These are phyloP conservation scores for Tolypocladium tropicale DNA, from an alignment of 2,329 filamentous ascomycete species.

Conservation along the genomic window DNA sequence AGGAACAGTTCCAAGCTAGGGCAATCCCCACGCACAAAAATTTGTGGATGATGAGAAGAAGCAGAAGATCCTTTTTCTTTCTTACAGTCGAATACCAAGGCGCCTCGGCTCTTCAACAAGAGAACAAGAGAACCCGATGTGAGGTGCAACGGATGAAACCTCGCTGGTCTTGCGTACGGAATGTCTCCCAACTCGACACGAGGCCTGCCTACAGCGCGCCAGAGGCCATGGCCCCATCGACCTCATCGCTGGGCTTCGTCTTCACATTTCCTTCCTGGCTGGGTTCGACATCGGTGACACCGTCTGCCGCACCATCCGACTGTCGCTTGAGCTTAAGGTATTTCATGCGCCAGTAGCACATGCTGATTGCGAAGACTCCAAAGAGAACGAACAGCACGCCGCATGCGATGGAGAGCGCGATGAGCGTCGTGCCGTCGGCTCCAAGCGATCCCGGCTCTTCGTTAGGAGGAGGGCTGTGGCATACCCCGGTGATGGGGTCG, in stretches of 20 bases:
- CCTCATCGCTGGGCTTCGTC: not conserved
- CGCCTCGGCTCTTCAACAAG: too few species aligned
- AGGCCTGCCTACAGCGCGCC: not conserved
- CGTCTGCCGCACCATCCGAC: not conserved
- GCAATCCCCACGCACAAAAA: too few species aligned
- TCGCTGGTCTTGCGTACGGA: too few species aligned
- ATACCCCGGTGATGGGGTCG: not conserved
- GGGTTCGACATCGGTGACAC: not conserved
- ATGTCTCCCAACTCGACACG: not conserved
- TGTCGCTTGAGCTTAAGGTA: not conserved
- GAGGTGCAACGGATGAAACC: too few species aligned
- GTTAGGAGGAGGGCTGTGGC: too few species aligned
- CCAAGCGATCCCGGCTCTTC: not conserved
- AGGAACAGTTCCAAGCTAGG: too few species aligned
- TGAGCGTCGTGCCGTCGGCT: not conserved
- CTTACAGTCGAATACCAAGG: too few species aligned
- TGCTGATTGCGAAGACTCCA: not conserved
- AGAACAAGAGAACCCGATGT: too few species aligned
- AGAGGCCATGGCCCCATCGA: not conserved
- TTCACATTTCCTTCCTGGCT: not conserved
- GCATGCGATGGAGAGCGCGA: not conserved
- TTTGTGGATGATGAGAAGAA: too few species aligned
- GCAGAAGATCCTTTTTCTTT: too few species aligned
- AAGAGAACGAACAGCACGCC: conserved; percentile 2
- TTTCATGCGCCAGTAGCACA: conserved; percentile 1